phyloP scores from a whole-genome alignment of 2,329 filamentous ascomycete species.

The Fusarium irregulare region DNA sequence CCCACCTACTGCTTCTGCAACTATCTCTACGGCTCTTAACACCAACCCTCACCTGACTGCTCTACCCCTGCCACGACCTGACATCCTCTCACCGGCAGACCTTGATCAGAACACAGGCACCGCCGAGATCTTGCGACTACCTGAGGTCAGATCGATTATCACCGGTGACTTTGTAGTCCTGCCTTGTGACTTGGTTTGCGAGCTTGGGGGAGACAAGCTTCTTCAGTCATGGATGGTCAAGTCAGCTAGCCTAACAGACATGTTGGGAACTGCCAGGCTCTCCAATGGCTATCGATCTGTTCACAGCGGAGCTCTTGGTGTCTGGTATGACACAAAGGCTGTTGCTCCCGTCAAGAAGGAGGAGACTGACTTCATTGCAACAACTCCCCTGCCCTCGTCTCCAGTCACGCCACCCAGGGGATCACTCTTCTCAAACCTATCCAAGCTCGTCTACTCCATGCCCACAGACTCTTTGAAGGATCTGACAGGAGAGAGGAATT shows the following conservation, averaged over 20 bases:
- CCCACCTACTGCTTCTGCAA: conserved; percentile 72
- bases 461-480: conserved; percentile 92
- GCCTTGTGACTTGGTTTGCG: conserved; percentile 93
- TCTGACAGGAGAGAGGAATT: conserved; percentile 78
- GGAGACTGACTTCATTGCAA: conserved; percentile 92
- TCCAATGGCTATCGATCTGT: conserved; percentile 53
- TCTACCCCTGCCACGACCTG: conserved; percentile 77
- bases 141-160: conserved; percentile 82
- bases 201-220: conserved; percentile 83
- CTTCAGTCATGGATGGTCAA: conserved; percentile 94
- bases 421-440: conserved; percentile 74
- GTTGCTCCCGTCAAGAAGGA: conserved; percentile 85
- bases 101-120: conserved; percentile 89
- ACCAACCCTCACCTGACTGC: conserved; percentile 82
- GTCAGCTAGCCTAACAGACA: conserved; percentile 74
- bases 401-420: conserved; percentile 60
- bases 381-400: conserved; percentile 72
- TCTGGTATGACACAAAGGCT: conserved; percentile 89
- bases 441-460: conserved; percentile 85
- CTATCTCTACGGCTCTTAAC: conserved; percentile 76
- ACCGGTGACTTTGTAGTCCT: conserved; percentile 89
- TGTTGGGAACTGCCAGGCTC: conserved; percentile 61
- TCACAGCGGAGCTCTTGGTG: conserved; percentile 82
- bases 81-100: conserved; percentile 79
- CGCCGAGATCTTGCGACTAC: conserved; percentile 85